Base-by-base conservation (phyloP, 805 yeast genomes). In the Tetrapisispora iriomotensis region DNA sequence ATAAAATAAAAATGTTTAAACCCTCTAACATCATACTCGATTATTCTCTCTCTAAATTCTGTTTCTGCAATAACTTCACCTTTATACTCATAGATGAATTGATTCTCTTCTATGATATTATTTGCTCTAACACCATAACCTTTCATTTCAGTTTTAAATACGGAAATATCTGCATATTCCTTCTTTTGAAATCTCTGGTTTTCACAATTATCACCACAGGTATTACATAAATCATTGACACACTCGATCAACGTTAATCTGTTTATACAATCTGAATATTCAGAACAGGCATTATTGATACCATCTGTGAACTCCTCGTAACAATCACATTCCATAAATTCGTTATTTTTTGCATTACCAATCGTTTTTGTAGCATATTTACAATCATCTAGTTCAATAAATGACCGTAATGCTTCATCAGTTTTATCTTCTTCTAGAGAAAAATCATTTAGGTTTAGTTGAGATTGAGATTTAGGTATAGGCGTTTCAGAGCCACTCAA, bases 211-310 rank as follows among this genome's bases (percentile, higher is more conserved):
- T 68, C 66, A 24, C 95, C 95, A 61, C 97, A 90, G 5, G 62
- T 42, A 13, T 70, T 63, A 53, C 84, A 74, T 36, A 70, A 67
- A 15, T 70, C 82, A 53, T 80, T 75, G 2, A 78, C 72, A 72
- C 98, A 90, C 61, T 90, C 98, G 36, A 90, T 87, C 29, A 87
- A 82, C 0, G 97, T 92, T 37, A 87, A 72, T 37, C 97, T 66
- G 61, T 90, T 90, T 51, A 92, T 87, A 71, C 98, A 90, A 58
- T 82, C 87, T 13, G 92, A 80, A 46, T 79, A 78, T 23, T 81
- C 84, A 25, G 78, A 84, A 70, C 98, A 90, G 1, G 96, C 94
- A 48, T 75, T 75, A 39, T 64, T 65, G 6, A 50, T 52, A 1
- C 66, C 72, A 19, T 64, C 66, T 44, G 43, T 49, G 37, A 60